Percentiles rank a stretch among this genome's conserved stretches.
Evolutionary conservation across 1,284 basidiomycete species (phyloP).

Genomic region (Ustilago crameri): DNA sequence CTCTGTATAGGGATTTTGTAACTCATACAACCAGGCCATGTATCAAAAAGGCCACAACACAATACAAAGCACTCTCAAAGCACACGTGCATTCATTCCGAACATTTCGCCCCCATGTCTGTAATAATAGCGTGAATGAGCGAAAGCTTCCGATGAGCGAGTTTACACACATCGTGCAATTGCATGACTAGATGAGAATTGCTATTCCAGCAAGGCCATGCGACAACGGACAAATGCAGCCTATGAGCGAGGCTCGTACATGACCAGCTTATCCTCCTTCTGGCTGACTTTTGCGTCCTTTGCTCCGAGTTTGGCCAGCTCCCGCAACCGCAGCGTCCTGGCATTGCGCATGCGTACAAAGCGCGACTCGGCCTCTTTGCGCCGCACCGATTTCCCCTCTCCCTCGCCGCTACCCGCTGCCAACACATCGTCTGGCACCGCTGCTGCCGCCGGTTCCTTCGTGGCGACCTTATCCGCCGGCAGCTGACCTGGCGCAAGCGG

Average conservation of each 20-base stretch:
- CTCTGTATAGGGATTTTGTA: slow-evolving; percentile 32
- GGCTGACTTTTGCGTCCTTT: slow-evolving; percentile 27
- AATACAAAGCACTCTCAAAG: slow-evolving; percentile 6
- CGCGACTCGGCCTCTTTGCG: slow-evolving; percentile 36
- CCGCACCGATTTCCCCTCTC: neutral
- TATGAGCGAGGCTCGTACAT: slow-evolving; percentile 47
- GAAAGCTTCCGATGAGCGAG: too few relatives aligned
- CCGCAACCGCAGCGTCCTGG: slow-evolving; percentile 39
- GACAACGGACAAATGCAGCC: too few relatives aligned
- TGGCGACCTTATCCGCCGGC: neutral
- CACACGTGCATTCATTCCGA: slow-evolving; percentile 18
- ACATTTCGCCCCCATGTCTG: too few relatives aligned
- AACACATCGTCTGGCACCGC: slow-evolving; percentile 15
- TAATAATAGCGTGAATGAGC: too few relatives aligned
- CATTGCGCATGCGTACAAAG: slow-evolving; percentile 49
- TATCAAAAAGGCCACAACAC: slow-evolving; percentile 5
- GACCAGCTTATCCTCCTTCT: slow-evolving; percentile 14
- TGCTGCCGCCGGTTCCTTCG: neutral
- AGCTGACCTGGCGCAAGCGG: slow-evolving; percentile 60
- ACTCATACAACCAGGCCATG: slow-evolving; percentile 24
- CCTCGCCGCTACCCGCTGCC: neutral
- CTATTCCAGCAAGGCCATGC: too few relatives aligned
- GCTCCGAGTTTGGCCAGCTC: slow-evolving; percentile 55
- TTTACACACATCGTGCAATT: too few relatives aligned
- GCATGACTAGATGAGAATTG: too few relatives aligned